Percentiles rank a stretch among this genome's conserved stretches.
Conservation (phyloP, 1,139 yeast species). For the Sugiyamaella sp. region DNA sequence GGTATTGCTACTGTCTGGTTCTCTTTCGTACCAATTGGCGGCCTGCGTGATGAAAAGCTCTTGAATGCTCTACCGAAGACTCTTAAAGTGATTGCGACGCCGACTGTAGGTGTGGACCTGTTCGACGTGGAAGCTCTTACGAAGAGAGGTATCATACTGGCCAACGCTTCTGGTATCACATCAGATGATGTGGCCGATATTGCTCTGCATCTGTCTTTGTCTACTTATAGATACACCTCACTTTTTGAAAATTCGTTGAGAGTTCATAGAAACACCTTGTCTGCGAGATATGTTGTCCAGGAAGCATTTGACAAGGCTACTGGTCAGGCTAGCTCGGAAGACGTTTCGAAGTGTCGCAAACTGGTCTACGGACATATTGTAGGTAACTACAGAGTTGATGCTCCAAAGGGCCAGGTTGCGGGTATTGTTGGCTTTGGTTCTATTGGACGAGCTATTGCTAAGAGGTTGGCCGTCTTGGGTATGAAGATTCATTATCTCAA, state of each 20-base stretch:
- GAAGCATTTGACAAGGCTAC: conserved; percentile 29
- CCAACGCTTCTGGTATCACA: conserved; percentile 58
- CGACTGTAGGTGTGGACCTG: conserved; percentile 72
- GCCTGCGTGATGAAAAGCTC: conserved; percentile 46
- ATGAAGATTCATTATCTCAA: conserved; percentile 63
- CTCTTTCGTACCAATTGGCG: conserved; percentile 29
- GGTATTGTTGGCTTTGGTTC: conserved; percentile 79
- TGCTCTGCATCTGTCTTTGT: conserved; percentile 61
- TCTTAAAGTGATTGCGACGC: conserved; percentile 61
- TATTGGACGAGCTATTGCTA: conserved; percentile 69
- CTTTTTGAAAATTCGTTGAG: conserved; percentile 52
- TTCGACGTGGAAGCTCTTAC: conserved; percentile 52
- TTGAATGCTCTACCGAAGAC: conserved; percentile 52
- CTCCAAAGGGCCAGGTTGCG: conserved; percentile 60
- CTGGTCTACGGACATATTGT: conserved; percentile 26
- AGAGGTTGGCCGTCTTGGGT: conserved; percentile 58
- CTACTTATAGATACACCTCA: conserved; percentile 63
- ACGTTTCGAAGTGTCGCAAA: background rate
- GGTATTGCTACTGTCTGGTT: conserved; percentile 16
- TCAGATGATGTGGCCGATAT: conserved; percentile 77
- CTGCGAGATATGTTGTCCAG: conserved; percentile 42
- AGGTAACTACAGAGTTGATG: conserved; percentile 18
- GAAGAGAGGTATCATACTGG: conserved; percentile 52
- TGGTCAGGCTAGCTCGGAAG: conserved; percentile 45
- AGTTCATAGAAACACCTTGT: conserved; percentile 47